Base-by-base conservation (phyloP, 163 green algal species). In the Scenedesmus sp. region DNA sequence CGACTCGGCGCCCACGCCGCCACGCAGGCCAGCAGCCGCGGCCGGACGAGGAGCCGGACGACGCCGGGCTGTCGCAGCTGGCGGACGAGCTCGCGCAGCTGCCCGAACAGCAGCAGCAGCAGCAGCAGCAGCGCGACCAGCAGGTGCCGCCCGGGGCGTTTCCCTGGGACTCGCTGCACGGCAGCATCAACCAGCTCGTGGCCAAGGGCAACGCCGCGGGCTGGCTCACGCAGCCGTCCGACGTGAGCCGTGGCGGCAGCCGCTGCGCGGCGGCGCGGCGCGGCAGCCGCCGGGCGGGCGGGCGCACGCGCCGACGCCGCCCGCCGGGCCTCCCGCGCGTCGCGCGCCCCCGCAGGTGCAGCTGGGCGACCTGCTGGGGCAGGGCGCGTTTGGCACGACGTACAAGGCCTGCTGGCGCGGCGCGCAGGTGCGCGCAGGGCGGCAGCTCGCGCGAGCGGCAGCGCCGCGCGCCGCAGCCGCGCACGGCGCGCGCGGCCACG, bases 331-430 rank as follows among this genome's bases (percentile, higher is more conserved):
- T 31, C 5, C 64, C 4, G 15, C 48, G 56, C 69, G 15, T 63
- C 1, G 31, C 67, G 7, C 22, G 33, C 29, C 29, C 18, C 11
- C 69, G 22, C 70, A 93, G 87, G 69, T 93, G n/a, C 47, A 81
- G 28, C 56, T 91, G n/a, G 84, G 84, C 0, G 48, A 70, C 14
- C 51, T 83, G 22, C 75, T 93, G 28, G 89, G 89, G 29, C 48
- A 87, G 69, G 89, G 89, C 34, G 72, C 83, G 14, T 93, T 93
- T 74, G 89, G 89, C 6, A 84, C 76, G 9, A 93, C 89, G 0
- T 66, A 67, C 69, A 67, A 34, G 36, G 69, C 69, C 2, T 22
- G 57, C 54, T 77, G 89, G 89, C 78, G 84, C 17, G 85, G 88
- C 20, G 83, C 75, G 1, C 4, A 82, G 22, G 88, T 91, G 47